Percentiles rank a stretch among this genome's conserved stretches.
These are phyloP conservation scores for Kurtzmaniella quercitrusa DNA, from an alignment of 1,139 yeast genomes.

Conservation along the genomic window DNA sequence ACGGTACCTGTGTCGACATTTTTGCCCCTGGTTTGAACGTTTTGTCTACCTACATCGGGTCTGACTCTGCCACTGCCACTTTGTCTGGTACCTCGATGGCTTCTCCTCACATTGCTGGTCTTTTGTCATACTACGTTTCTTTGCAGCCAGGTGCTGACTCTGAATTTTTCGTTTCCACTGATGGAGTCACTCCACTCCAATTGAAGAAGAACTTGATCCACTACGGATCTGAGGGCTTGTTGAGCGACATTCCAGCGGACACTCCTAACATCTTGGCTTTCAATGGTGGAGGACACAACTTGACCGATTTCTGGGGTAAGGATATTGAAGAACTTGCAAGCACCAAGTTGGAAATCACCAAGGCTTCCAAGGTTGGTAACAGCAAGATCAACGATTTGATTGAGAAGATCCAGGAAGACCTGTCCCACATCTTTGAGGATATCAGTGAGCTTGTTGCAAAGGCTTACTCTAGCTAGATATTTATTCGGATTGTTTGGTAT, in stretches of 20 bases:
- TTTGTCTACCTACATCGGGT: constrained; percentile 82
- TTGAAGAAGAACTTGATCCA: constrained; percentile 83
- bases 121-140: constrained; percentile 82
- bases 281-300: constrained; percentile 89
- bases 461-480: background rate
- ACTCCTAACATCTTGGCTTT: constrained; percentile 87
- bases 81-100: constrained; percentile 99
- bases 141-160: constrained; percentile 85
- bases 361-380: constrained; percentile 6
- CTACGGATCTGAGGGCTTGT: constrained; percentile 67
- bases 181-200: constrained; percentile 74
- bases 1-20: constrained; percentile 79
- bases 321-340: constrained; percentile 5
- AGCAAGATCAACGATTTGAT: constrained; percentile 18
- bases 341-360: background rate
- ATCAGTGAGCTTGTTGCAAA: constrained; percentile 9
- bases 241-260: constrained; percentile 70
- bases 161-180: constrained; percentile 53
- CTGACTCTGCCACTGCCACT: constrained; percentile 78
- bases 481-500: background rate
- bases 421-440: constrained; percentile 17
- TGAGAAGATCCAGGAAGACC: constrained; percentile 15
- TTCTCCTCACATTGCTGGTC: constrained; percentile 93
- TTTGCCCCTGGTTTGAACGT: constrained; percentile 84
- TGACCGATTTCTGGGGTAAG: constrained; percentile 62